These are phyloP conservation scores for Tricholomella constricta DNA, from an alignment of 768 basidiomycete genomes.

Conservation along the genomic window DNA sequence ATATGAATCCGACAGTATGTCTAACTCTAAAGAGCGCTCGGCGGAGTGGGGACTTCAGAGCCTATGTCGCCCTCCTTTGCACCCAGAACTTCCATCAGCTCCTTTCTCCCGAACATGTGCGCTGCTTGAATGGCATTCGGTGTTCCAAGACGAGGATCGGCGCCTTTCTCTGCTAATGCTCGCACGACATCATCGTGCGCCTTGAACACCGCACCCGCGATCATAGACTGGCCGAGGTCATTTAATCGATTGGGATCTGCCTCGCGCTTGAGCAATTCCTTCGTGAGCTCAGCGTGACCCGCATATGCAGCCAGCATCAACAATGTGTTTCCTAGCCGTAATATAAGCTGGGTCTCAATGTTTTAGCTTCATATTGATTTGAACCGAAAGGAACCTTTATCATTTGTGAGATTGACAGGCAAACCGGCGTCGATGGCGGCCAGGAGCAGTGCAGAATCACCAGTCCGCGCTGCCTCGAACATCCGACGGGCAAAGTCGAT, in stretches of 20 bases:
- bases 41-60: conserved; percentile 38
- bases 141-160: conserved; percentile 64
- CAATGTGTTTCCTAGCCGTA: conserved; percentile 65
- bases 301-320: conserved; percentile 80
- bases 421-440: conserved; percentile 69
- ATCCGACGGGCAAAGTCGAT: conserved; percentile 66
- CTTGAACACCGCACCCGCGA: conserved; percentile 82
- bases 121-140: conserved; percentile 73
- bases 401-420: conserved; percentile 72
- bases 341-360: background rate
- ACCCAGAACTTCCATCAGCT: conserved; percentile 58
- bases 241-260: conserved; percentile 73
- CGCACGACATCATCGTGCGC: conserved; percentile 62
- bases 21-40: conserved; percentile 12
- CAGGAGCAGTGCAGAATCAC: conserved; percentile 52
- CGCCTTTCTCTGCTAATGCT: conserved; percentile 53
- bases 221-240: conserved; percentile 69
- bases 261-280: conserved; percentile 52
- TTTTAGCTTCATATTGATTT: background rate
- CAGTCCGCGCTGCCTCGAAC: conserved; percentile 73
- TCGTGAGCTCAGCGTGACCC: conserved; percentile 58
- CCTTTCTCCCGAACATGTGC: conserved; percentile 63
- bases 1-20: background rate
- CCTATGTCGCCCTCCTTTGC: conserved; percentile 56
- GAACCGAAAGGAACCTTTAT: conserved; percentile 49